These are phyloP conservation scores for Cercis canadensis DNA, from an alignment of 306 rosid species.

Conservation along the genomic window DNA sequence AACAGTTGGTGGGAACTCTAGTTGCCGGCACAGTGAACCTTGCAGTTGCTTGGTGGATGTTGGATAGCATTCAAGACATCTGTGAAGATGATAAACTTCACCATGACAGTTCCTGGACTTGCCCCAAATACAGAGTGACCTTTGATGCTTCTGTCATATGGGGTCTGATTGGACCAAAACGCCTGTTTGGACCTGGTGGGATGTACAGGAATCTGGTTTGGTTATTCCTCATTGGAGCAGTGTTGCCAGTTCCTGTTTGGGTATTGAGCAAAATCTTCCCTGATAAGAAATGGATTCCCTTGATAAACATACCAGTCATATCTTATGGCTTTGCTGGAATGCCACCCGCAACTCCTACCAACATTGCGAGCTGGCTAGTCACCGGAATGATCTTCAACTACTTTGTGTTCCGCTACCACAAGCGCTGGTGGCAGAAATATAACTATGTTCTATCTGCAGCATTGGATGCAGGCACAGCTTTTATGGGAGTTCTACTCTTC, in stretches of 20 bases:
- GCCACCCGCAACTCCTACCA: slow-evolving; percentile 98
- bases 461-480: slow-evolving; percentile 94
- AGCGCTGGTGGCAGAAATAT: slow-evolving; percentile 98
- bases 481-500: slow-evolving; percentile 92
- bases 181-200: slow-evolving; percentile 91
- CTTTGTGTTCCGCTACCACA: slow-evolving; percentile 81
- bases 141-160: slow-evolving; percentile 97
- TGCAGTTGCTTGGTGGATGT: slow-evolving; percentile 99
- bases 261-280: slow-evolving; percentile 82
- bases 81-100: slow-evolving; percentile 71
- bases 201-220: slow-evolving; percentile 85
- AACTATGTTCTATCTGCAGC: slow-evolving; percentile 93
- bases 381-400: slow-evolving; percentile 91
- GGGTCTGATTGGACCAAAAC: slow-evolving; percentile 90
- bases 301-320: slow-evolving; percentile 93
- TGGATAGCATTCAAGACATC: slow-evolving; percentile 73
- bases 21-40: slow-evolving; percentile 82
- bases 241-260: slow-evolving; percentile 90
- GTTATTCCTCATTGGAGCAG: slow-evolving; percentile 87
- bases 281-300: slow-evolving; percentile 82
- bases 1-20: slow-evolving; percentile 88
- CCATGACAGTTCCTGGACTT: slow-evolving; percentile 94
- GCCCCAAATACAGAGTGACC: slow-evolving; percentile 93
- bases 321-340: slow-evolving; percentile 92
- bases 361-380: slow-evolving; percentile 93